phyloP scores from a whole-genome alignment of 352 stramenopile species.

The Phytophthora multivora region DNA sequence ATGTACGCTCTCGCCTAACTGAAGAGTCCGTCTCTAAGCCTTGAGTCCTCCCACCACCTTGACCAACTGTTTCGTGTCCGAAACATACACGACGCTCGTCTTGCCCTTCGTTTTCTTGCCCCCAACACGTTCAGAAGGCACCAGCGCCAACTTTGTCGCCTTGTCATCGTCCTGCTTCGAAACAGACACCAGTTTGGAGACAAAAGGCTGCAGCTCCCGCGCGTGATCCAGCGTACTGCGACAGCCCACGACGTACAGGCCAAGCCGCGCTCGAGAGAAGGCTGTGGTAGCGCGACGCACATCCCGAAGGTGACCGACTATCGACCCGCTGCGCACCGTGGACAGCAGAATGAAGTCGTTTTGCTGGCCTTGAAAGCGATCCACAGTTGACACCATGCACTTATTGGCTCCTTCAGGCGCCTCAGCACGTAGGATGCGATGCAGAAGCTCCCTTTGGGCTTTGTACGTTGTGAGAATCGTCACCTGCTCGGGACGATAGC shows the following conservation, averaged over 20 bases:
- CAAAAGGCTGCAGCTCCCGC: conserved; percentile 70
- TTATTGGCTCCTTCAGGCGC: conserved; percentile 17
- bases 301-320: conserved; percentile 92
- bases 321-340: conserved; percentile 88
- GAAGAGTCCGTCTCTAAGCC: not conserved
- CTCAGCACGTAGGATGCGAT: conserved; percentile 75
- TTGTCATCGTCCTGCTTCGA: conserved; percentile 28
- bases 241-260: conserved; percentile 94
- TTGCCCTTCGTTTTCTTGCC: conserved; percentile 27
- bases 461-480: conserved; percentile 96
- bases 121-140: conserved; percentile 38
- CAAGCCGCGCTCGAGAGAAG: conserved; percentile 91
- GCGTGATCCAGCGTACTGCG: conserved; percentile 69
- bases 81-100: conserved; percentile 32
- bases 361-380: conserved; percentile 96
- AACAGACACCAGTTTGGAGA: conserved; percentile 40
- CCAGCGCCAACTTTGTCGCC: conserved; percentile 40
- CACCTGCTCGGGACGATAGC: conserved; percentile 92
- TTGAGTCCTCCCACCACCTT: conserved; percentile 29
- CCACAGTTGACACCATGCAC: conserved; percentile 89
- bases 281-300: conserved; percentile 92
- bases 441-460: conserved; percentile 93
- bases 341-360: conserved; percentile 96
- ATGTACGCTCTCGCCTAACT: conserved; percentile 90
- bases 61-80: conserved; percentile 32